A percentile compares a stretch with the other conserved stretches of the same genome.
Conservation (phyloP, 2,329 filamentous ascomycete genomes). For the Fusarium anguioides region DNA sequence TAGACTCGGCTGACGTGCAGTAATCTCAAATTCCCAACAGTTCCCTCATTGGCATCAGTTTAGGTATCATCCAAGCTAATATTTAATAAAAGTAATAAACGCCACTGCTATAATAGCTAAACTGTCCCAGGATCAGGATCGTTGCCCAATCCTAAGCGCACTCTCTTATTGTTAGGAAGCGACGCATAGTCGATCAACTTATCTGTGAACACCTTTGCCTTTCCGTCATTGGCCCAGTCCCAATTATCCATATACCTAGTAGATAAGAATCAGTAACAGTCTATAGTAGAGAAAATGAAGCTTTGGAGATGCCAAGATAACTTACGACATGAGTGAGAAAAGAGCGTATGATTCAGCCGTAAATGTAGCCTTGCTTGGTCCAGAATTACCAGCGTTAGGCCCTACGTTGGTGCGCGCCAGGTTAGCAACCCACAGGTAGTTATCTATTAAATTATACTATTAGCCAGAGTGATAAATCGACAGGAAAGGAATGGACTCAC, state of each 20-base stretch:
- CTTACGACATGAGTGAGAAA: not conserved
- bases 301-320: rapidly evolving
- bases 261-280: rapidly evolving
- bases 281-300: not conserved
- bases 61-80: too few species aligned
- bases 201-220: not conserved
- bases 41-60: too few species aligned
- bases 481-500: not conserved
- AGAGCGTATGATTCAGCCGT: slow-evolving; percentile 2
- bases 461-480: rapidly evolving
- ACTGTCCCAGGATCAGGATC: too few species aligned
- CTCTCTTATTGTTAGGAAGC: not conserved
- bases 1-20: too few species aligned
- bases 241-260: slow-evolving; percentile 3
- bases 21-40: too few species aligned
- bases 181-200: not conserved
- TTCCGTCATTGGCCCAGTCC: slow-evolving; percentile 5
- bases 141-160: not conserved
- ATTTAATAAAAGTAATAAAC: too few species aligned
- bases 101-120: too few species aligned
- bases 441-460: not conserved
- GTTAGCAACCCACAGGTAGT: slow-evolving; percentile 1
- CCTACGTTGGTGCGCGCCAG: not conserved
- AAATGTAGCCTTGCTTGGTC: not conserved
- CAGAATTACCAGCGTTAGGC: not conserved